Evolutionary conservation across 2,329 filamentous ascomycete species (phyloP), one percentile per base, ranked within the genome.

Genomic region (Cytospora chrysosperma): DNA sequence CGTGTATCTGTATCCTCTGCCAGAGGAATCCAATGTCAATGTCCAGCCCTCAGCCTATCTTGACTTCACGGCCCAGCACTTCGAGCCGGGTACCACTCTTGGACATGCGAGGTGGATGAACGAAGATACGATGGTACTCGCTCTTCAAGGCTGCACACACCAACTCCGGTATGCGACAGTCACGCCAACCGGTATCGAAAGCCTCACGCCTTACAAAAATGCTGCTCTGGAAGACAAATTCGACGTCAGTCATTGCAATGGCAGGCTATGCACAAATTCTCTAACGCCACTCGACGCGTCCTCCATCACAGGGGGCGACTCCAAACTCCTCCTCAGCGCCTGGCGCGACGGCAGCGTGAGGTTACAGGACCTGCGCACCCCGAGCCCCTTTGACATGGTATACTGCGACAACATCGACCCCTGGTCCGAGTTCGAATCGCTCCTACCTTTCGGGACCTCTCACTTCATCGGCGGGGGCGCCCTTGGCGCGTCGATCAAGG

Each of bases 361-460:
- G 27, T 78, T 85, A 1, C 75, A 79, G 62, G 83, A 86, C 65
- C 68, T 83, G 2, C 79, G 83, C 15, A 81, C 81, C 0, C 77
- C 81, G 0, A 81, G 77, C 0, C 65, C 76, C 1, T 73, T 78
- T 32, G 82, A 84, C 60, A 74, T 75, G 10, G 69, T 83, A 9
- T 86, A 83, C 69, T 79, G 82, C 43, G 82, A 86, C 68, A 79
- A 81, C 61, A 80, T 83, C 65, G 78, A 84, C 62, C 76, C 82
- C 0, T 76, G 75, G 63, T 75, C 79, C 32, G 72, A 77, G 17
- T 75, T 78, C 30, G 81, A 81, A 63, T 75, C 81, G 0, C 74
- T 86, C 1, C 73, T 85, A 3, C 75, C 81, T 1, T 81, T 81
- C 60, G 82, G 82, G 40, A 74, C 75, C 1, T 79, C 84, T 56